Conservation (phyloP, 2,329 filamentous ascomycete species). For the Aspergillus sp. region DNA sequence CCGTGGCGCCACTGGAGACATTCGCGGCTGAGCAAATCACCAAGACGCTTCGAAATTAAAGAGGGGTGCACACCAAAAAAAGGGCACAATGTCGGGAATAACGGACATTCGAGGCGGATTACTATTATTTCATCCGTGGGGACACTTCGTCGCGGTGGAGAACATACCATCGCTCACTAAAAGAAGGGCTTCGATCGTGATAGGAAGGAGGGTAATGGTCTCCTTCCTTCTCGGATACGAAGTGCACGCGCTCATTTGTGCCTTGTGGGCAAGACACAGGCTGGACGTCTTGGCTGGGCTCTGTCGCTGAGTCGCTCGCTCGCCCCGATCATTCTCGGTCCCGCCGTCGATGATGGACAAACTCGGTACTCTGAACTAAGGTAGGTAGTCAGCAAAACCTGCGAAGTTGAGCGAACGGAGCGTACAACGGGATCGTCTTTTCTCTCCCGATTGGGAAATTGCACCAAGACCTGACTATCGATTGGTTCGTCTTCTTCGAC, state of each 20-base stretch:
- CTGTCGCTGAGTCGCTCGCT: too few relatives aligned
- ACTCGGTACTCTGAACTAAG: neutral
- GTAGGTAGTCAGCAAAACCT: neutral
- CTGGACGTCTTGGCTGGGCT: neutral
- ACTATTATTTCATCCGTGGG: neutral
- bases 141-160: neutral
- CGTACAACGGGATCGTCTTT: neutral
- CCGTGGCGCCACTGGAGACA: constrained; percentile 10
- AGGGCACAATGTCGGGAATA: neutral
- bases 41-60: neutral
- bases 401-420: neutral
- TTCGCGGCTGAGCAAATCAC: constrained; percentile 8
- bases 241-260: neutral
- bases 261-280: too few relatives aligned
- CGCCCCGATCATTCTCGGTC: neutral
- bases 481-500: neutral
- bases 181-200: neutral
- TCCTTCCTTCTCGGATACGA: neutral
- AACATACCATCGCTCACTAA: neutral
- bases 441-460: neutral
- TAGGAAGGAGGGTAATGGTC: neutral
- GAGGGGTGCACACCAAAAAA: neutral
- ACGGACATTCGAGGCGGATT: neutral
- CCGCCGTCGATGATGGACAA: neutral
- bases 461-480: neutral